Conservation (phyloP, 345 rosid species). For the Acer saccharum region DNA sequence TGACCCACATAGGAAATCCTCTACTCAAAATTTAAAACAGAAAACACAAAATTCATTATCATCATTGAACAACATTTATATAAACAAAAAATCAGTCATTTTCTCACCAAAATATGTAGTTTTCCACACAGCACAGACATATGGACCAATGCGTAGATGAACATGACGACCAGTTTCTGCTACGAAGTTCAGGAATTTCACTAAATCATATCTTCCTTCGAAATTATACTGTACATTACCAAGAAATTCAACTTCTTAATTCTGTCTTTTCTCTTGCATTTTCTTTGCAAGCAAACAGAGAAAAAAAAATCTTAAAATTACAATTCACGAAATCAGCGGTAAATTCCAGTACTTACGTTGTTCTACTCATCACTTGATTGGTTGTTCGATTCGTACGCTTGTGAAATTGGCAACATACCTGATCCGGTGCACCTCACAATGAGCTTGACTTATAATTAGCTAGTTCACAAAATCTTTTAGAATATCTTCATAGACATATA, state of each 20-base stretch:
- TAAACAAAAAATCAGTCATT: neutral
- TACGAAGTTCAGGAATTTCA: conserved; percentile 74
- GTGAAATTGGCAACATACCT: no score
- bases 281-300: conserved; percentile 27
- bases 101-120: conserved; percentile 55
- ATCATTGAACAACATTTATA: neutral
- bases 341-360: no score
- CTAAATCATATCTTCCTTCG: conserved; percentile 88
- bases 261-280: neutral
- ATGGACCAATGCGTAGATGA: conserved; percentile 95
- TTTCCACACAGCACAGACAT: conserved; percentile 96
- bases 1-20: conserved; percentile 85
- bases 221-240: conserved; percentile 67
- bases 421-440: no score
- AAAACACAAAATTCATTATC: neutral
- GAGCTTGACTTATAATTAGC: no score
- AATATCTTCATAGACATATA: no score
- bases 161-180: conserved; percentile 85
- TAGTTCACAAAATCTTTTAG: no score
- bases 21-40: conserved; percentile 37
- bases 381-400: no score
- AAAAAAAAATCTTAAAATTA: neutral
- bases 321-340: no score
- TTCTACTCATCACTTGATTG: no score
- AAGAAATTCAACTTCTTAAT: neutral